Base-by-base conservation (phyloP, 1,284 basidiomycete genomes). In the Fistulina hepatica region DNA sequence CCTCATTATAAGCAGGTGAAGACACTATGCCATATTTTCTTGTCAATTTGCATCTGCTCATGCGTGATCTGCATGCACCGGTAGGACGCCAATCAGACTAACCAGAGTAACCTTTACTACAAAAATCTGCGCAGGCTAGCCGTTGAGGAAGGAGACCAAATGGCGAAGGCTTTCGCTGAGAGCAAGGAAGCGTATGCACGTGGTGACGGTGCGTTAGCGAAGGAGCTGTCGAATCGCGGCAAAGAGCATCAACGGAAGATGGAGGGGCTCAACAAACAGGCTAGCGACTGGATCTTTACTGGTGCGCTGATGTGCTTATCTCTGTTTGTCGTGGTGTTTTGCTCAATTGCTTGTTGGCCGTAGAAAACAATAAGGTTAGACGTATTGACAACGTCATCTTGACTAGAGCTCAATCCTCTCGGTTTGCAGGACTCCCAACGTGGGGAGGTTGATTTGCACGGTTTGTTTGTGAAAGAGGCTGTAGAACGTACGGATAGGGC, bases 401-500 rank as follows among this genome's bases (percentile, higher is more conserved):
- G 44, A 13, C 6, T 15, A 8, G 13, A 16, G 23, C 25, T 6
- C 5, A 15, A 32, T 37, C 11, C 16, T 15, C 16, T 3, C 11
- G 13, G 3, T 19, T 24, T 45, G 19, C 48, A 82, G 78, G 73
- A 82, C 41, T 78, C 79, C 40, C 59, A 72, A 36, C 68, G 68
- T 1, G 83, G 79, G 2, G 84, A 90, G 52, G 66, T 95, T 33
- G 86, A 98, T 57, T 64, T 98, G 27, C 90, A 94, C 53, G 91
- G 90, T 1, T 63, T 98, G 6, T 95, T 89, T 57, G 91, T 94
- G 35, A 89, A 91, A 51, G 94, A 98, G 59, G 85, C 89, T n/a
- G 73, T 91, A 34, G 64, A 68, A 32, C 68, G 69, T 40, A 77
- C 74, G 2, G 86, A 92, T 43, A 52, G 62, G 31, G 78, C 81